These are phyloP conservation scores for Conidiobolus incongruus DNA, from an alignment of 371 early-diverging fungal species.

Conservation along the genomic window DNA sequence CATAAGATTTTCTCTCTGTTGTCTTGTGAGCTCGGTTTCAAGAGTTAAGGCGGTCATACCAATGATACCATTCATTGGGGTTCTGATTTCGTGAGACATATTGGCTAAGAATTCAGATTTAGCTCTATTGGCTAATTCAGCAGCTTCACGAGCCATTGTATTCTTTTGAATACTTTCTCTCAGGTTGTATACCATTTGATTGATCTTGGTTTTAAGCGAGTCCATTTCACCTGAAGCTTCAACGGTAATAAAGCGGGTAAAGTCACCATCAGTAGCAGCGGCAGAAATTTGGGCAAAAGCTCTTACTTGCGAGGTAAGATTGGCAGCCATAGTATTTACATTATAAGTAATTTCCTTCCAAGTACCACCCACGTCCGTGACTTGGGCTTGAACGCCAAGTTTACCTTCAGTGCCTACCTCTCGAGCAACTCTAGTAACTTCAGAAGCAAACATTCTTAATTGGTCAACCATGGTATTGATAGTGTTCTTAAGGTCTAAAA, in stretches of 20 bases:
- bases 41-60: slow-evolving; percentile 44
- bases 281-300: slow-evolving; percentile 34
- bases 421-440: too few species aligned
- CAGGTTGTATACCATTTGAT: slow-evolving; percentile 39
- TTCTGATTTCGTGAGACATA: too few species aligned
- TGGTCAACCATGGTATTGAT: too few species aligned
- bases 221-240: too few species aligned
- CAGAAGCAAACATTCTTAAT: too few species aligned
- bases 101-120: too few species aligned
- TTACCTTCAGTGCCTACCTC: too few species aligned
- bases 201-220: slow-evolving; percentile 49
- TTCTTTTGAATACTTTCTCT: slow-evolving; percentile 46
- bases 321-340: too few species aligned
- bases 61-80: slow-evolving; percentile 61
- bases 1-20: slow-evolving; percentile 51
- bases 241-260: slow-evolving; percentile 34
- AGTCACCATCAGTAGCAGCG: slow-evolving; percentile 40
- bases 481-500: slow-evolving; percentile 23
- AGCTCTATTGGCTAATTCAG: too few species aligned
- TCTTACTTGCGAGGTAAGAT: slow-evolving; percentile 30
- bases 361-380: too few species aligned
- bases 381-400: too few species aligned
- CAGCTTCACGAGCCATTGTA: slow-evolving; percentile 40
- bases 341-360: too few species aligned
- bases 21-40: slow-evolving; percentile 37